Conservation (phyloP, 495 filamentous ascomycete species). For the Rostrohypoxylon terebratum region DNA sequence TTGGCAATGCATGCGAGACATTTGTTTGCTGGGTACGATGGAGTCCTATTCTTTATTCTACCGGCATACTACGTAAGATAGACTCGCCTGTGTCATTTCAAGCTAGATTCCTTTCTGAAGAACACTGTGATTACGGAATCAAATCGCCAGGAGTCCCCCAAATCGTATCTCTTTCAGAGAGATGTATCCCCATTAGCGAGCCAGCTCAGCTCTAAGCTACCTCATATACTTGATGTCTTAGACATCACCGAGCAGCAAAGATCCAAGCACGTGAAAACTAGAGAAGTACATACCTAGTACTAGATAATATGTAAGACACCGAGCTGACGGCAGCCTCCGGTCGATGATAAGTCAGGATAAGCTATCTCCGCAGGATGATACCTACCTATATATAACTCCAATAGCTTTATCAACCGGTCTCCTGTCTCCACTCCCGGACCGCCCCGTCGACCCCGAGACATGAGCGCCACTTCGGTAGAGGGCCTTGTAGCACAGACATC, state of each 20-base stretch:
- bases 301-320: constrained; percentile 5
- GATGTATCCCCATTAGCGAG: not conserved
- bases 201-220: not conserved
- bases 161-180: not conserved
- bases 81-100: not conserved
- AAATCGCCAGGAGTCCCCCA: not conserved
- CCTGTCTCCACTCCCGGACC: constrained; percentile 38
- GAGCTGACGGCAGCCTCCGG: constrained; percentile 32
- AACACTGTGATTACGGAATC: not conserved
- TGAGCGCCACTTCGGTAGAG: not conserved
- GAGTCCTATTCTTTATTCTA: not conserved
- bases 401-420: constrained; percentile 29
- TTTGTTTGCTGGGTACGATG: not conserved
- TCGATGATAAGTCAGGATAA: constrained; percentile 34
- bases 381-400: constrained; percentile 17
- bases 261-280: not conserved
- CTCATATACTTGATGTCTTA: not conserved
- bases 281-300: too few relatives aligned
- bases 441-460: constrained; percentile 31
- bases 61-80: not conserved
- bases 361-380: constrained; percentile 34
- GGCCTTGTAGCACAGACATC: not conserved
- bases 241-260: not conserved
- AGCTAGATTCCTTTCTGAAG: too few relatives aligned
- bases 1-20: not conserved